phyloP scores from a whole-genome alignment of 768 basidiomycete genomes.

The Mycena haematopus region DNA sequence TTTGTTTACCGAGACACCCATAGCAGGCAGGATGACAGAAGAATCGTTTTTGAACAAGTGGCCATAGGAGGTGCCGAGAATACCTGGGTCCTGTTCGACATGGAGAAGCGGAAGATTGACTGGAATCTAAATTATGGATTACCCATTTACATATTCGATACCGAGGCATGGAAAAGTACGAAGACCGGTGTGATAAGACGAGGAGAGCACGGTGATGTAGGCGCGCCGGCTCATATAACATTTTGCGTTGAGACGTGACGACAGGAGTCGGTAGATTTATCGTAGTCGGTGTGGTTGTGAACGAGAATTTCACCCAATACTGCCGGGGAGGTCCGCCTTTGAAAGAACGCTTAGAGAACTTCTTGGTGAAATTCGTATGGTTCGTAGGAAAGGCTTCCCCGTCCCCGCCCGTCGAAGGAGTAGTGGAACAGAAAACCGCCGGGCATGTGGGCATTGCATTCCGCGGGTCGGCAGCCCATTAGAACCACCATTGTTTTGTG shows the following conservation, averaged over 20 bases:
- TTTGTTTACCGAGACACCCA: slow-evolving; percentile 21
- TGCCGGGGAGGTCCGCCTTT: slow-evolving; percentile 9
- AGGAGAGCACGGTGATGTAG: slow-evolving; percentile 13
- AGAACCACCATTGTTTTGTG: slow-evolving; percentile 21
- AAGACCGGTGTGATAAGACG: neutral
- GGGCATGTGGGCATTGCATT: slow-evolving; percentile 16
- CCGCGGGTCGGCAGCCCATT: slow-evolving; percentile 12
- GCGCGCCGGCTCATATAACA: slow-evolving; percentile 23
- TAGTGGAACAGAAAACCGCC: slow-evolving; percentile 24
- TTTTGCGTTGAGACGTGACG: neutral
- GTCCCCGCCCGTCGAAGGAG: slow-evolving; percentile 11
- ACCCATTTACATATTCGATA: neutral
- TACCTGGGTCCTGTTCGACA: slow-evolving; percentile 10
- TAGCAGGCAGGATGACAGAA: slow-evolving; percentile 12
- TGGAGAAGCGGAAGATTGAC: slow-evolving; percentile 20
- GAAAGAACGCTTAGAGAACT: slow-evolving; percentile 6
- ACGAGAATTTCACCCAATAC: slow-evolving; percentile 18
- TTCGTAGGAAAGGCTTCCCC: slow-evolving; percentile 12
- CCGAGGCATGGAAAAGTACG: neutral
- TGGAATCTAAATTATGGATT: neutral
- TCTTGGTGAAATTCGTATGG: slow-evolving; percentile 21
- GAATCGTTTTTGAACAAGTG: slow-evolving; percentile 14
- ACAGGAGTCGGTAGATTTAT: neutral
- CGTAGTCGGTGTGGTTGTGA: slow-evolving; percentile 5
- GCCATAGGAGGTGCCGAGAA: slow-evolving; percentile 16